Conservation (phyloP, 2,329 filamentous ascomycete species). For the Fragosphaeria purpurea region DNA sequence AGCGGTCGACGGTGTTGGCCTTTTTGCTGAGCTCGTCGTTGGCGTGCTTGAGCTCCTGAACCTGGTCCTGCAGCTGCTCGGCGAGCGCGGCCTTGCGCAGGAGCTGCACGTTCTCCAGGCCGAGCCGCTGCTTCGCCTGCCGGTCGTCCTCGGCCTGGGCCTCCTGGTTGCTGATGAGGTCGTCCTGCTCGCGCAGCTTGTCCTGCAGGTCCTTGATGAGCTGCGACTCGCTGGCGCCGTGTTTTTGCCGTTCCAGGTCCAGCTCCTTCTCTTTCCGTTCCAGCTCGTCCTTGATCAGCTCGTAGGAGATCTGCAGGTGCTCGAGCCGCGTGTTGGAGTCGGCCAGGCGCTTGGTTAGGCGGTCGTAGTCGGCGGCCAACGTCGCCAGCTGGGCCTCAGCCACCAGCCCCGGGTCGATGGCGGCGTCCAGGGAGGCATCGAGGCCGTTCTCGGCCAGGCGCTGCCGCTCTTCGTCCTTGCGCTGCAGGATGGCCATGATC, state of each 20-base stretch:
- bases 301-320: conserved; percentile 50
- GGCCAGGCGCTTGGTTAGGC: conserved; percentile 45
- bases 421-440: conserved; percentile 28
- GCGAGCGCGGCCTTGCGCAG: conserved; percentile 36
- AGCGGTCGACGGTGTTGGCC: conserved; percentile 52
- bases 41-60: conserved; percentile 48
- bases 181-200: conserved; percentile 55
- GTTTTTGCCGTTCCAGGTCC: conserved; percentile 41
- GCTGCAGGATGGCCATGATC: conserved; percentile 39
- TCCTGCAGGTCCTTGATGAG: conserved; percentile 44
- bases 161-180: conserved; percentile 62
- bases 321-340: conserved; percentile 51
- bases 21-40: conserved; percentile 51
- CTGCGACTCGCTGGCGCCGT: conserved; percentile 42
- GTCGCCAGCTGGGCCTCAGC: conserved; percentile 46
- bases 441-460: conserved; percentile 22
- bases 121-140: conserved; percentile 33
- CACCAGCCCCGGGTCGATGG: conserved; percentile 44
- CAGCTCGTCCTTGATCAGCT: conserved; percentile 55
- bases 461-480: conserved; percentile 34
- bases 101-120: conserved; percentile 38
- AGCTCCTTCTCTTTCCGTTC: conserved; percentile 47
- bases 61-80: conserved; percentile 47
- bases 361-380: conserved; percentile 40
- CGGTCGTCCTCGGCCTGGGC: conserved; percentile 48